Conservation (phyloP, 768 basidiomycete genomes). For the Agrocybe chaxingu region DNA sequence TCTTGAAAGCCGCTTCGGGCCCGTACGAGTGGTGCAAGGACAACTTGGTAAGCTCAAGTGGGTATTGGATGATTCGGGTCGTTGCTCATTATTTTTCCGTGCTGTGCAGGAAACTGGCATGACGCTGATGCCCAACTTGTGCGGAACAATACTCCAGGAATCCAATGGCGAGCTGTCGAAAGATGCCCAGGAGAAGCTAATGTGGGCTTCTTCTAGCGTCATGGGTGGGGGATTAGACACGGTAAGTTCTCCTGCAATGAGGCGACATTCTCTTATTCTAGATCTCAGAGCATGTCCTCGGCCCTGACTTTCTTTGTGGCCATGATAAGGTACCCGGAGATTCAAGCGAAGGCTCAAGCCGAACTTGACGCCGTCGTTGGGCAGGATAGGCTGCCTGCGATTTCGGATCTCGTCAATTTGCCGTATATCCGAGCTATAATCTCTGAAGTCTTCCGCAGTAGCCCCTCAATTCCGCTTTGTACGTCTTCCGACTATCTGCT, state of each 20-base stretch:
- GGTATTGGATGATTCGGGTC: background rate
- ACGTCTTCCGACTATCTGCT: no score
- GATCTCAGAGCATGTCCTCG: constrained; percentile 26
- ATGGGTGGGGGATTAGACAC: constrained; percentile 7
- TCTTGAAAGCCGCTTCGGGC: constrained; percentile 10
- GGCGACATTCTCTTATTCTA: constrained; percentile 18
- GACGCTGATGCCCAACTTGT: constrained; percentile 31
- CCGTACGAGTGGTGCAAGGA: constrained; percentile 32
- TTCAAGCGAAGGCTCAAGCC: constrained; percentile 17
- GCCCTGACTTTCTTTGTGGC: constrained; percentile 34
- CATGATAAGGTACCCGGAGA: constrained; percentile 12
- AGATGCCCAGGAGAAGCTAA: constrained; percentile 31
- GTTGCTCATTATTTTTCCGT: background rate
- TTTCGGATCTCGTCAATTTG: constrained; percentile 12
- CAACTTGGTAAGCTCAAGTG: constrained; percentile 34
- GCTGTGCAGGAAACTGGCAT: constrained; percentile 30
- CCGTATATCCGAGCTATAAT: constrained; percentile 21
- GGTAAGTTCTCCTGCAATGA: background rate
- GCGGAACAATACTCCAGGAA: constrained; percentile 25
- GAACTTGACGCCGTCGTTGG: constrained; percentile 25
- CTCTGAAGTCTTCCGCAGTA: constrained; percentile 16
- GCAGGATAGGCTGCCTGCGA: constrained; percentile 14
- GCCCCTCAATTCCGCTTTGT: background rate
- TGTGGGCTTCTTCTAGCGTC: constrained; percentile 27
- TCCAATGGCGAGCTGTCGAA: constrained; percentile 26